Conservation (phyloP, 2,329 filamentous ascomycete species). For the Curvularia spicifera region DNA sequence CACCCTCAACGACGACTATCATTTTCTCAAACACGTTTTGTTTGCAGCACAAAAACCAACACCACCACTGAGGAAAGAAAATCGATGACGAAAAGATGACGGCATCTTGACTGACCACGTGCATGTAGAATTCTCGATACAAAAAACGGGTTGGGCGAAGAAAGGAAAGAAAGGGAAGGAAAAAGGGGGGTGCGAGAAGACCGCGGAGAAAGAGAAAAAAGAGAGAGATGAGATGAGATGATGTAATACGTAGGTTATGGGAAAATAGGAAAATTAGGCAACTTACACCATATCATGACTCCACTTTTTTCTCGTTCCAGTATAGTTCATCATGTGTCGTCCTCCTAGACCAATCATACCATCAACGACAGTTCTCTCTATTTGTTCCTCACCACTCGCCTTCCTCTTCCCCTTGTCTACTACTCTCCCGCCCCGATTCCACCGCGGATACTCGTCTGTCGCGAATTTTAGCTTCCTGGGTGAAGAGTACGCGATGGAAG, state of each 20-base stretch:
- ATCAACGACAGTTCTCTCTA: background rate
- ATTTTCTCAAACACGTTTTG: background rate
- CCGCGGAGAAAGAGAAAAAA: too few relatives aligned
- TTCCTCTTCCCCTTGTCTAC: background rate
- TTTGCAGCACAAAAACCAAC: background rate
- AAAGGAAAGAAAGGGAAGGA: too few relatives aligned
- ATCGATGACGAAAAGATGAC: too few relatives aligned
- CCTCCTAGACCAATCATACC: background rate
- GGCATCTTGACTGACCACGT: too few relatives aligned
- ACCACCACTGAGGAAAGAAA: background rate
- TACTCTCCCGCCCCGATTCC: background rate
- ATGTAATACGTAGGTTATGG: too few relatives aligned
- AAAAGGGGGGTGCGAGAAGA: too few relatives aligned
- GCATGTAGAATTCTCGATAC: too few relatives aligned
- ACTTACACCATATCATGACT: conserved; percentile 4
- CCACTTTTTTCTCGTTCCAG: background rate
- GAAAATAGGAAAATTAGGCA: background rate
- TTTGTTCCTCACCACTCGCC: background rate
- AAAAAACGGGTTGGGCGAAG: too few relatives aligned
- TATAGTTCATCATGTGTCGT: conserved; percentile 4
- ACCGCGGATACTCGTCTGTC: background rate
- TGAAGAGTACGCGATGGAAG: background rate
- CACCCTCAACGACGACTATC: background rate
- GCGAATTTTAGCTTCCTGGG: background rate
- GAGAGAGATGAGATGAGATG: too few relatives aligned